Evolutionary conservation across 148 eudicot species (phyloP).

Genomic region (Cornus controversa): DNA sequence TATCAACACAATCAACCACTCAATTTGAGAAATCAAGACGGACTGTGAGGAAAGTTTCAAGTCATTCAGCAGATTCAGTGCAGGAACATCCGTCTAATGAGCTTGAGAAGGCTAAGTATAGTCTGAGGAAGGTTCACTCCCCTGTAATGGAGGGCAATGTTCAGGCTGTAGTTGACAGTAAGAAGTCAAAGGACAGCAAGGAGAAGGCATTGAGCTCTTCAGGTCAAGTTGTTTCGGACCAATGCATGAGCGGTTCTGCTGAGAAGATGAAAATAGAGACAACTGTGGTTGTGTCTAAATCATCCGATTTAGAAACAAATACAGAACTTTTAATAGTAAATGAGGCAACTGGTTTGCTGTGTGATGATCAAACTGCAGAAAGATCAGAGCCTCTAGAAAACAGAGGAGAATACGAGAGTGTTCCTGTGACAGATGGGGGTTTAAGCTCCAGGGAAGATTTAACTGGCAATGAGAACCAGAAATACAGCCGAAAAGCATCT

Average conservation of each 20-base stretch:
- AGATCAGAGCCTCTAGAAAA: conserved; percentile 26
- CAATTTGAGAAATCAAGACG: conserved; percentile 52
- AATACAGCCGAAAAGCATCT: conserved; percentile 42
- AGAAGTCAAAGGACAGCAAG: conserved; percentile 27
- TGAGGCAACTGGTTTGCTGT: conserved; percentile 23
- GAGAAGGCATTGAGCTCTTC: conserved; percentile 21
- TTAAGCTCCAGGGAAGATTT: conserved; percentile 31
- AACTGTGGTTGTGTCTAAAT: conserved; percentile 10
- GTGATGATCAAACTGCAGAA: conserved; percentile 27
- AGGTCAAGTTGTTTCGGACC: conserved; percentile 18
- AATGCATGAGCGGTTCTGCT: conserved; percentile 15
- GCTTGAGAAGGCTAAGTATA: conserved; percentile 58
- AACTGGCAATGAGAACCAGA: conserved; percentile 30
- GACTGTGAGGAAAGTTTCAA: conserved; percentile 36
- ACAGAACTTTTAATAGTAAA: conserved; percentile 20
- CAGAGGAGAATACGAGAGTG: conserved; percentile 27
- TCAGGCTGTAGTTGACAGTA: conserved; percentile 26
- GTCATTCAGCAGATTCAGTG: conserved; percentile 36
- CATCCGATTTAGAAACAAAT: conserved; percentile 21
- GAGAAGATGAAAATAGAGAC: conserved; percentile 34
- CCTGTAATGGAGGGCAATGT: conserved; percentile 34
- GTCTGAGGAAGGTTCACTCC: conserved; percentile 47
- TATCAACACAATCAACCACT: conserved; percentile 31
- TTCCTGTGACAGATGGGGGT: conserved; percentile 33
- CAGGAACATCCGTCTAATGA: conserved; percentile 49